A percentile compares a stretch with the other conserved stretches of the same genome.
phyloP scores from a whole-genome alignment of 164 flowering plant genomes.

The Saururus chinensis region DNA sequence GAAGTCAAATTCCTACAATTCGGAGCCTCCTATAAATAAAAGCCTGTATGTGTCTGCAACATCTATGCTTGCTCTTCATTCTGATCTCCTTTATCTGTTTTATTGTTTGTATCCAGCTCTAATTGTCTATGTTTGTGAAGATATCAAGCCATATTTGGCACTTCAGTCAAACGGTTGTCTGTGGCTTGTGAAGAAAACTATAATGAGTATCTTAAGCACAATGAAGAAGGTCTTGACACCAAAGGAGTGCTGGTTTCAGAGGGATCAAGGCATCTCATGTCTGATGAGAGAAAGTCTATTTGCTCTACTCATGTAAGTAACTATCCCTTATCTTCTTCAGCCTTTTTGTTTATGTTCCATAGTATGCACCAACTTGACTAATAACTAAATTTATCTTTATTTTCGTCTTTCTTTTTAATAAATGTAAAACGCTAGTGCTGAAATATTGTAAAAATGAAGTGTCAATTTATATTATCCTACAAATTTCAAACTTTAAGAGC shows the following conservation, averaged over 20 bases:
- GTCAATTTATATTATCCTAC: neutral
- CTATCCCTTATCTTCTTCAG: constrained; percentile 6
- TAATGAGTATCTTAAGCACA: constrained; percentile 2
- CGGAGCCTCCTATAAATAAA: constrained; percentile 18
- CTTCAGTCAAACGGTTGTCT: constrained; percentile 12
- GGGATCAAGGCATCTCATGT: neutral
- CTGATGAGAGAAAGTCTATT: constrained; percentile 9
- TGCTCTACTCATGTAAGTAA: constrained; percentile 23
- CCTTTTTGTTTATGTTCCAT: neutral
- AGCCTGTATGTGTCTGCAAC: neutral
- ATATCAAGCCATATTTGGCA: constrained; percentile 46
- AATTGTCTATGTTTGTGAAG: constrained; percentile 14
- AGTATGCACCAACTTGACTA: neutral
- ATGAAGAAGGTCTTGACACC: neutral
- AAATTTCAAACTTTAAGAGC: neutral
- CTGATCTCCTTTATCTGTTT: neutral
- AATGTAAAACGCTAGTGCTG: neutral
- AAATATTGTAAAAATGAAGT: neutral
- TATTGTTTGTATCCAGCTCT: neutral
- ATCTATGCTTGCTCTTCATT: neutral
- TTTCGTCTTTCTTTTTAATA: neutral
- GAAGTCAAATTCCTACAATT: constrained; percentile 20
- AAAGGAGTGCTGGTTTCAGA: neutral
- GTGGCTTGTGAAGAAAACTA: constrained; percentile 12
- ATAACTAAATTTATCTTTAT: neutral